phyloP scores from a whole-genome alignment of 495 filamentous ascomycete genomes.

The Trichoderma orchidacearum region DNA sequence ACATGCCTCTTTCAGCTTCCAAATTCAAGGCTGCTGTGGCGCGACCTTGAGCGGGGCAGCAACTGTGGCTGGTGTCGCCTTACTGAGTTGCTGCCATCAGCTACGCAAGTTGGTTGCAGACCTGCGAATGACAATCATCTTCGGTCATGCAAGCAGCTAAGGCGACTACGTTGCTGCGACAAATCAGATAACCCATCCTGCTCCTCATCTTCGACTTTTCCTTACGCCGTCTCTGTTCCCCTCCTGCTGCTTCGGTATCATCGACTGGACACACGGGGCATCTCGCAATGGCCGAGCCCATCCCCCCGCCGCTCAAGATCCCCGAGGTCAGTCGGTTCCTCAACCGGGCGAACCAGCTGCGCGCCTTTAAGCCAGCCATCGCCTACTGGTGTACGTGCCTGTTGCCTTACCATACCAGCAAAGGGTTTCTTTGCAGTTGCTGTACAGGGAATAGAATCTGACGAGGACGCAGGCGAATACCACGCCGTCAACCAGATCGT shows the following conservation, averaged over 20 bases:
- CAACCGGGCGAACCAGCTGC: constrained; percentile 69
- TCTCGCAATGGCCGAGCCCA: constrained; percentile 47
- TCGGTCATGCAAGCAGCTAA: no score
- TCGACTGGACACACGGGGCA: neutral
- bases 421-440: neutral
- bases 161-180: no score
- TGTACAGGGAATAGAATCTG: neutral
- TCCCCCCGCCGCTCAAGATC: constrained; percentile 63
- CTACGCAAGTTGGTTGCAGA: no score
- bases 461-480: constrained; percentile 55
- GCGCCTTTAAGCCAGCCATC: constrained; percentile 69
- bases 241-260: neutral
- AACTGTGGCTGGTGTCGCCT: neutral
- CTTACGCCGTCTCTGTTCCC: neutral
- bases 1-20: neutral
- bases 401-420: neutral
- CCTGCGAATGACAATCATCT: no score
- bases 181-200: no score
- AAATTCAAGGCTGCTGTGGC: neutral
- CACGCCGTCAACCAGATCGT: constrained; percentile 90
- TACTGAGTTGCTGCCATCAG: no score
- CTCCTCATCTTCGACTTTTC: no score
- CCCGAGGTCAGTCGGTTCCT: constrained; percentile 68
- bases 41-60: constrained; percentile 1
- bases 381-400: constrained; percentile 79